Evolutionary conservation across 1,284 basidiomycete species (phyloP), one percentile per base, ranked within the genome.

Genomic region (Apiotrichum porosum): DNA sequence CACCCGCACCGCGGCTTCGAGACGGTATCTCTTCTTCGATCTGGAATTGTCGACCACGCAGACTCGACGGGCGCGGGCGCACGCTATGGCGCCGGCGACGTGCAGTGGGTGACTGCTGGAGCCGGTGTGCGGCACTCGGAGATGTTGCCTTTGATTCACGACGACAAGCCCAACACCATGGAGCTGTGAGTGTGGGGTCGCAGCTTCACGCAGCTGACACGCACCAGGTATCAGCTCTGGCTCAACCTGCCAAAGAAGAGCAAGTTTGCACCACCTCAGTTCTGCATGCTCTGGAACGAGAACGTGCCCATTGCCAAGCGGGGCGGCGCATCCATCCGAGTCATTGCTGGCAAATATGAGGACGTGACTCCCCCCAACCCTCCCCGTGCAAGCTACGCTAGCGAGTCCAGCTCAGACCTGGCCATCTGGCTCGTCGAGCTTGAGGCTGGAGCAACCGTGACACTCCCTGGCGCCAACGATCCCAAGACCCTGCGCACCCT

Each of bases 81-180:
- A 14, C 45, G 53, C 6, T 55, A 51, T 37, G 40, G 46, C 2
- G 23, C 33, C 18, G 53, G 53, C 22, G 53, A 55, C 49, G 49
- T 55, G 28, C 53, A 55, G 42, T 55, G 53, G 53, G 53, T 55
- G 10, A 55, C 53, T 19, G 44, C 53, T 0, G 53, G 53, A 15
- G 42, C 23, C 15, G 53, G 53, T 6, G 53, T 55, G 10, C 35
- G 43, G 9, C 53, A 55, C 42, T 46, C 43, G 2, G 53, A 55
- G 28, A 55, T 55, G 53, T 51, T 55, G 36, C 53, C 53, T 3
- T 28, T 55, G 36, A 14, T 55, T 6, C 33, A 42, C 22, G n/a
- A 32, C 6, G 49, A 44, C 39, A 28, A 31, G 23, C 30, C 33
- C 10, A 55, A 55, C 40, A 42, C 53, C 19, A 17, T 45, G 12